Conservation (phyloP, 2,329 filamentous ascomycete genomes). For the Pestalotiopsis fici region DNA sequence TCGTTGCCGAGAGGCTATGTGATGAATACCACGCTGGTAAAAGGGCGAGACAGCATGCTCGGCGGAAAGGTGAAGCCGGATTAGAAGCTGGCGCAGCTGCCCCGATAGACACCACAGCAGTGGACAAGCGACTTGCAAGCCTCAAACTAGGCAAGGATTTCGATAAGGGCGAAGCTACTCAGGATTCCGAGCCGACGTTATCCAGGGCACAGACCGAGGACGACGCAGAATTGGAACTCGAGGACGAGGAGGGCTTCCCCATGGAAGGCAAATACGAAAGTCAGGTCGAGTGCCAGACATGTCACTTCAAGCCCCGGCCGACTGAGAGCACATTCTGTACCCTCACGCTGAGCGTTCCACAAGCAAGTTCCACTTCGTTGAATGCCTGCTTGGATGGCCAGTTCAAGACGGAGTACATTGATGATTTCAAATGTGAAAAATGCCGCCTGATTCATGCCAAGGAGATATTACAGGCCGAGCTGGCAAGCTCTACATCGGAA, state of each 20-base stretch:
- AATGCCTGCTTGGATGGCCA: constrained; percentile 90
- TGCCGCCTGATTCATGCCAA: constrained; percentile 85
- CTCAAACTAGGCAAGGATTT: constrained; percentile 23
- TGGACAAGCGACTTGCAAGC: constrained; percentile 31
- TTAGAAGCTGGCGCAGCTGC: constrained; percentile 11
- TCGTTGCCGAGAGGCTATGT: constrained; percentile 86
- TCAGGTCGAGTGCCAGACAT: constrained; percentile 91
- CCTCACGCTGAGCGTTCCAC: constrained; percentile 87
- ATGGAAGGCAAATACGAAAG: constrained; percentile 91
- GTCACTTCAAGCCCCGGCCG: constrained; percentile 85
- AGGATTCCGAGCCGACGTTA: constrained; percentile 10
- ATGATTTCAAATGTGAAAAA: constrained; percentile 94
- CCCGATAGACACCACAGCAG: constrained; percentile 26
- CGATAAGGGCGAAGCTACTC: constrained; percentile 11
- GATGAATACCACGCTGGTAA: constrained; percentile 91
- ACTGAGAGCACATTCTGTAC: constrained; percentile 86
- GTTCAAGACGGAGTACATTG: constrained; percentile 93
- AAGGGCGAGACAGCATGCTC: constrained; percentile 66
- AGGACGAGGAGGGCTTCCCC: constrained; percentile 74
- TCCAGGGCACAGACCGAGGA: constrained; percentile 16
- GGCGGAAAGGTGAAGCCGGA: constrained; percentile 27
- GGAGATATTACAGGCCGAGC: constrained; percentile 60
- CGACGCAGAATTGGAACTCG: constrained; percentile 28
- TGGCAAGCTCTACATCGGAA: constrained; percentile 55
- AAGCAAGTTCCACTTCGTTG: constrained; percentile 77